Evolutionary conservation across 1,139 yeast genomes (phyloP).

Genomic region (Sugiyamaella grinbergsii): DNA sequence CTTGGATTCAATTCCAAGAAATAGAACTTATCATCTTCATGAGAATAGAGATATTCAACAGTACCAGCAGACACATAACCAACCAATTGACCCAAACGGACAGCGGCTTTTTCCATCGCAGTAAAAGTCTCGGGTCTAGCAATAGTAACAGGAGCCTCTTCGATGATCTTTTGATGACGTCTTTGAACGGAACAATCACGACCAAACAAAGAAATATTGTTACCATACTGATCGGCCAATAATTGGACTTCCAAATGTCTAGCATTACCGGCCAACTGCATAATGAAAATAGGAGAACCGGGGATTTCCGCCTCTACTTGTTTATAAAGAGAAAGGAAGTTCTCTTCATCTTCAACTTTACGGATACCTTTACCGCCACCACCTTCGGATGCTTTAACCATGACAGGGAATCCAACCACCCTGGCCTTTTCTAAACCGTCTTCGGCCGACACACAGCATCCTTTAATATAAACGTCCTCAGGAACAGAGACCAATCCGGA

Average conservation of each 20-base stretch:
- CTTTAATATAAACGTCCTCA: constrained; percentile 78
- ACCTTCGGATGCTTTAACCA: constrained; percentile 96
- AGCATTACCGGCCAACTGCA: constrained; percentile 88
- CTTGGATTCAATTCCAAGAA: constrained; percentile 96
- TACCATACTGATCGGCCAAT: constrained; percentile 88
- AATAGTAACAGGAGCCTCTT: constrained; percentile 94
- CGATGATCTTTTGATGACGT: constrained; percentile 97
- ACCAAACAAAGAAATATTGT: constrained; percentile 89
- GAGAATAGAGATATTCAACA: constrained; percentile 93
- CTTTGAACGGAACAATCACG: constrained; percentile 98
- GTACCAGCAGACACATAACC: constrained; percentile 99
- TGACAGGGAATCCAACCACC: constrained; percentile 87
- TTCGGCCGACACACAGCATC: constrained; percentile 82
- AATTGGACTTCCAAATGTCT: constrained; percentile 96
- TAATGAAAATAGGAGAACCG: constrained; percentile 95
- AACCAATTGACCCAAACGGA: constrained; percentile 90
- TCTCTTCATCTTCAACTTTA: constrained; percentile 93
- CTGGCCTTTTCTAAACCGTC: constrained; percentile 78
- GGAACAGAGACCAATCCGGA: constrained; percentile 86
- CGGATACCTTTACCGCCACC: constrained; percentile 99
- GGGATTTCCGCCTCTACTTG: constrained; percentile 95
- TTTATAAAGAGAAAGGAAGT: constrained; percentile 79
- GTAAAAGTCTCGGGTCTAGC: constrained; percentile 85
- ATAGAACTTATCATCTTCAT: constrained; percentile 90
- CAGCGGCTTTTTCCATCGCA: constrained; percentile 95